phyloP scores from a whole-genome alignment of 108 stramenopile species.

The Pelagomonas calceolata region DNA sequence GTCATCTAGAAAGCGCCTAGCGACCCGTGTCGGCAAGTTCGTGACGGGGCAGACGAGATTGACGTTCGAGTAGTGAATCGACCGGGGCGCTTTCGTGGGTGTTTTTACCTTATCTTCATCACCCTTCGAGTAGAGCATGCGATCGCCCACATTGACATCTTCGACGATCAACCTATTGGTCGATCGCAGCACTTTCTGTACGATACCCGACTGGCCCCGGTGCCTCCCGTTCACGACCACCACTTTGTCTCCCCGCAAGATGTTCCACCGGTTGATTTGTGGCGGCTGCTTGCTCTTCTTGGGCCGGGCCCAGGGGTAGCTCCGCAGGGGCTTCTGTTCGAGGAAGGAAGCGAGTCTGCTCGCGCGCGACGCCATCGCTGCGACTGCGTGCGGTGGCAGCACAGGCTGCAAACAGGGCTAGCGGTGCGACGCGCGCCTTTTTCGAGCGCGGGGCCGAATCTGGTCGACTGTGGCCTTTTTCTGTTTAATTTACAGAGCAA shows the following conservation, averaged over 20 bases:
- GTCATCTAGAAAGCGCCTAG: slow-evolving; percentile 63
- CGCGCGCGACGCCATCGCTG: too few relatives aligned
- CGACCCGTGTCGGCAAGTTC: slow-evolving; percentile 66
- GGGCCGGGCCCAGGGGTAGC: too few relatives aligned
- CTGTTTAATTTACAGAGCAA: too few relatives aligned
- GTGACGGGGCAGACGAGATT: slow-evolving; percentile 66
- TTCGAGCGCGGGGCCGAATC: too few relatives aligned
- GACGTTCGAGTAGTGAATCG: slow-evolving; percentile 80
- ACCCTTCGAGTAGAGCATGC: slow-evolving; percentile 56
- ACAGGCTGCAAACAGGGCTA: too few relatives aligned
- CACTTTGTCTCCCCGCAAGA: slow-evolving; percentile 83
- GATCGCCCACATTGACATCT: slow-evolving; percentile 67
- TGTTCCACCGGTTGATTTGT: slow-evolving; percentile 49
- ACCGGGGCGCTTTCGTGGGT: slow-evolving; percentile 44
- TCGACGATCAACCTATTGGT: slow-evolving; percentile 77
- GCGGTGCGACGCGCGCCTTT: too few relatives aligned
- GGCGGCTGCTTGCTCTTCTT: background rate
- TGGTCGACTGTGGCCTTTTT: too few relatives aligned
- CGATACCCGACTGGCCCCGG: slow-evolving; percentile 70
- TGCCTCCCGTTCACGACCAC: slow-evolving; percentile 74
- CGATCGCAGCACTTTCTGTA: slow-evolving; percentile 60
- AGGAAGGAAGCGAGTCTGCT: too few relatives aligned
- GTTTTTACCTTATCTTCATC: slow-evolving; percentile 49
- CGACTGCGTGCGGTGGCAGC: too few relatives aligned
- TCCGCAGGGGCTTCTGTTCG: too few relatives aligned